Evolutionary conservation across 352 stramenopile genomes (phyloP).

Genomic region (Pythium rhizo-oryzae): DNA sequence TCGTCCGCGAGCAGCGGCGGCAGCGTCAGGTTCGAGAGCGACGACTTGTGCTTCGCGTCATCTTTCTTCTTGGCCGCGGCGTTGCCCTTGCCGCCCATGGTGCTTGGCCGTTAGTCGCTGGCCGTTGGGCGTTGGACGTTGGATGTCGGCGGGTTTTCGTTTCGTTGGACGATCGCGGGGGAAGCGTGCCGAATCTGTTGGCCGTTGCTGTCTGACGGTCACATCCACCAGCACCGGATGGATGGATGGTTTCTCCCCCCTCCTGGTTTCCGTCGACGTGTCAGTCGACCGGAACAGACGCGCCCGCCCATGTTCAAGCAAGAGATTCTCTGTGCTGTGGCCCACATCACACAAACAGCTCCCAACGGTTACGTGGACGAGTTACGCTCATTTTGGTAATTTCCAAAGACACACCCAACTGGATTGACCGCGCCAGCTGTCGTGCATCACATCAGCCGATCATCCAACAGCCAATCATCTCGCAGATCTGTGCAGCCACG

Average conservation of each 20-base stretch:
- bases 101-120: neutral
- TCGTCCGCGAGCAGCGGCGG: slow-evolving; percentile 10
- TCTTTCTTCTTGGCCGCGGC: slow-evolving; percentile 1
- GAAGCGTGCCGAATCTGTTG: slow-evolving; percentile 6
- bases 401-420: neutral
- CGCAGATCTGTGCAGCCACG: slow-evolving; percentile 20
- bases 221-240: neutral
- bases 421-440: neutral
- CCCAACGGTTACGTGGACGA: neutral
- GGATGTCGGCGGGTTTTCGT: neutral
- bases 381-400: slow-evolving; percentile 9
- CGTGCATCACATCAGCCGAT: slow-evolving; percentile 10
- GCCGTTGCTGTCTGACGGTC: neutral
- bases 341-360: neutral
- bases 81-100: slow-evolving; percentile 18
- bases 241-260: neutral
- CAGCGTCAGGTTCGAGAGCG: slow-evolving; percentile 14
- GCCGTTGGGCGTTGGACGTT: neutral
- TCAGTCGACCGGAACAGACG: neutral
- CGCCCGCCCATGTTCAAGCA: neutral
- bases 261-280: neutral
- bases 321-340: neutral
- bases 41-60: slow-evolving; percentile 13
- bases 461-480: slow-evolving; percentile 24
- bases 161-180: neutral